Conservation (phyloP, 2,329 filamentous ascomycete genomes). For the Diaporthe aspalathi region DNA sequence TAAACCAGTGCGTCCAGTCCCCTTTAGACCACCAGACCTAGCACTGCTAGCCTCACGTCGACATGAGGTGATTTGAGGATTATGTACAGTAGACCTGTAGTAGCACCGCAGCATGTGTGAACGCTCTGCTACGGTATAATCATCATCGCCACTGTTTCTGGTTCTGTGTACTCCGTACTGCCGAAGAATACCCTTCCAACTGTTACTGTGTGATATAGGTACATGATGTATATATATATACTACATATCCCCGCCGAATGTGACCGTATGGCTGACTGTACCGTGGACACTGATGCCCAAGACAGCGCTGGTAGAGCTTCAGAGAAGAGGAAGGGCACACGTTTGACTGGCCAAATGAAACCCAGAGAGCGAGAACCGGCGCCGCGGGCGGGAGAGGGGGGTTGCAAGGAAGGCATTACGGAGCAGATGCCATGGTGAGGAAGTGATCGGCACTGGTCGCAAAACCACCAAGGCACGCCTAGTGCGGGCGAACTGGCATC, state of each 20-base stretch:
- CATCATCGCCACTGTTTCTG: not conserved
- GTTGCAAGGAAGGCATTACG: not conserved
- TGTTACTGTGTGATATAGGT: not conserved
- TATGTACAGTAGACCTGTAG: not conserved
- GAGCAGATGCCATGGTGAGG: conserved; percentile 3
- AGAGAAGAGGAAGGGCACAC: not conserved
- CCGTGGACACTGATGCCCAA: too few relatives aligned
- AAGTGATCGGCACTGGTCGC: conserved; percentile 9
- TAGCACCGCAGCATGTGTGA: not conserved
- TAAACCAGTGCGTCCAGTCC: not conserved
- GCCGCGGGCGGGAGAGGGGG: not conserved
- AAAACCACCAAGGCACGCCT: conserved; percentile 3
- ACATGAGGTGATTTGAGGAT: not conserved
- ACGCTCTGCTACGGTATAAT: too few relatives aligned
- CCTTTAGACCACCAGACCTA: not conserved
- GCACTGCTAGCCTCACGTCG: not conserved
- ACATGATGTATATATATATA: too few relatives aligned
- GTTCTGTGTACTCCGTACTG: not conserved
- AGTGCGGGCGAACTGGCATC: not conserved
- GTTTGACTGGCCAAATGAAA: not conserved
- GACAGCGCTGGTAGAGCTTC: not conserved
- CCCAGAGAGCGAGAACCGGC: not conserved
- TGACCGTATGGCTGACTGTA: not conserved
- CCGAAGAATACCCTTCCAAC: not conserved
- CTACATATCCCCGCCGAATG: not conserved